These are phyloP conservation scores for Arxiozyma bovina DNA, from an alignment of 1,139 yeast species.

Conservation along the genomic window DNA sequence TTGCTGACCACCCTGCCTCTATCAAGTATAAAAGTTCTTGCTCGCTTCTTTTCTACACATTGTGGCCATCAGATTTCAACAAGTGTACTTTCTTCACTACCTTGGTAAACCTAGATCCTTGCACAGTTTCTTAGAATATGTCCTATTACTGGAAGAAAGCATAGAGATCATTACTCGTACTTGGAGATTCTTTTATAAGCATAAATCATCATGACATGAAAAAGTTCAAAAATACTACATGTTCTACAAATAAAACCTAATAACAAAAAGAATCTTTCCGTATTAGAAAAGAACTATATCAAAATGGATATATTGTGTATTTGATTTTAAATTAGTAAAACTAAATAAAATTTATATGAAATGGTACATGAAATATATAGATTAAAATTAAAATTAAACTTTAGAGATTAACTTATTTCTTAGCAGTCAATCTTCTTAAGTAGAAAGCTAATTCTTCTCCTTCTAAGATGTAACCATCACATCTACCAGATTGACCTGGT, in stretches of 20 bases:
- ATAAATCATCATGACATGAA: too few relatives aligned
- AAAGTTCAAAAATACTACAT: neutral
- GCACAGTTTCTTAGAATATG: too few relatives aligned
- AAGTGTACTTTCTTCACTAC: too few relatives aligned
- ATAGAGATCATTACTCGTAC: too few relatives aligned
- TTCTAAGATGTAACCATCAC: constrained; percentile 99
- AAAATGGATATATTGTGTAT: constrained; percentile 2
- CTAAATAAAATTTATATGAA: constrained; percentile 5
- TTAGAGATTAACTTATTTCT: constrained; percentile 57
- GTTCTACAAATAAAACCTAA: too few relatives aligned
- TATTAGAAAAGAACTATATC: neutral
- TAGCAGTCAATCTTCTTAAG: constrained; percentile 98
- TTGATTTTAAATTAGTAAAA: constrained; percentile 4
- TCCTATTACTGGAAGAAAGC: neutral
- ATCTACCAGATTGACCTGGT: constrained; percentile 99
- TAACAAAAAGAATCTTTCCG: neutral
- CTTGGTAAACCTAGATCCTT: too few relatives aligned
- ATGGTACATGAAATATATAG: constrained; percentile 10
- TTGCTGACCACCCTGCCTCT: too few relatives aligned
- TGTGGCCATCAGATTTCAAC: neutral
- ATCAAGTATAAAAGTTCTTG: neutral
- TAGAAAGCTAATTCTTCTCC: constrained; percentile 99
- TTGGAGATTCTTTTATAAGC: neutral
- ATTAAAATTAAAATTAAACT: constrained; percentile 1
- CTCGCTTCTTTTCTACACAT: neutral